Base-by-base conservation (phyloP, 129 eudicot species). In the Heracleum sosnowskyi region DNA sequence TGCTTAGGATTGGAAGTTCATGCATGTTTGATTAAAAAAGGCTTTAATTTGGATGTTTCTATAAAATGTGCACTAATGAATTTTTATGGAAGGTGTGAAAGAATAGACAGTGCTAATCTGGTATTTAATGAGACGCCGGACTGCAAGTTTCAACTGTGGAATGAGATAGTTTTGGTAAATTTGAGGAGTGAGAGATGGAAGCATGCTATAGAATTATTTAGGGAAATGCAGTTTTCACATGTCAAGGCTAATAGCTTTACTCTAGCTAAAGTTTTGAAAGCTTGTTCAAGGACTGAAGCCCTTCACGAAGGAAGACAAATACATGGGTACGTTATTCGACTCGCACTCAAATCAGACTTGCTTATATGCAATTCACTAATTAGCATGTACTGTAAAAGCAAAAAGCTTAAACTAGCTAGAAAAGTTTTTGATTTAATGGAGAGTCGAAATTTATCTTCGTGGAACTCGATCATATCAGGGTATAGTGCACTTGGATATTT, bases 391-490 rank as follows among this genome's bases (percentile, higher is more conserved):
- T 51, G 72, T 28, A 85, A 76, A 49, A 81, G 29, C 29, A 33
- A 71, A 22, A 68, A 75, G 24, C 51, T 86, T 63, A 75, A 74
- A 83, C 73, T 81, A 47, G 87, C 92, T 63, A 79, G 92, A 55
- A 46, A 55, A 51, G 87, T 88, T n/a, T 88, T 88, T 46, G 86
- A 88, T 82, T 74, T 46, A 36, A 86, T 81, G 87, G 81, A 77
- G 55, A 86, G 76, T 40, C 79, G 77, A 1, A 81, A 86, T 64
- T 11, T 85, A 64, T 83, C 87, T 55, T 73, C 89, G 8, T 88
- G 92, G 92, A 88, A 88, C 84, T 85, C 89, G 4, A 83, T 88
- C 72, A 85, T 88, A 36, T 88, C 92, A 9, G 86, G 85, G 62
- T 86, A 88, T 77, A 42, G 81, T 77, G 49, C 89, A 53, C 81